Percentiles rank a stretch among this genome's conserved stretches.
Evolutionary conservation across 306 rosid genomes (phyloP).

Genomic region (Sphenostylis stenocarpa): DNA sequence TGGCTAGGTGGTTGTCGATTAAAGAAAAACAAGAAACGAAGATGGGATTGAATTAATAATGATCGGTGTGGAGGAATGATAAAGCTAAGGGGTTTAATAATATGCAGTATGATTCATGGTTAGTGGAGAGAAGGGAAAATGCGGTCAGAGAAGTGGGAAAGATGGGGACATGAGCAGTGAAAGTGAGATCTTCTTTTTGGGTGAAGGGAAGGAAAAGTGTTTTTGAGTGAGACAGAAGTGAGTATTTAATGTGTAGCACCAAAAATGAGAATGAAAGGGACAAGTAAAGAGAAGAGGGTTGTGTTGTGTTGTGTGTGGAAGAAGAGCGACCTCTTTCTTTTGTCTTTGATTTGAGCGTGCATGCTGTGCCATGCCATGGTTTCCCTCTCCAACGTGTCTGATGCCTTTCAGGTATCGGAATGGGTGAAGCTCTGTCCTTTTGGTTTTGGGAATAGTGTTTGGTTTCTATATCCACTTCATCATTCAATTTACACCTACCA

Average conservation of each 20-base stretch:
- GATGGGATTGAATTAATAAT: neutral
- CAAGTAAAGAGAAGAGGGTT: neutral
- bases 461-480: neutral
- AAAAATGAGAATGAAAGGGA: neutral
- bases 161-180: slow-evolving; percentile 43
- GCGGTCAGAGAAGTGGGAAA: slow-evolving; percentile 50
- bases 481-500: neutral
- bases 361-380: neutral
- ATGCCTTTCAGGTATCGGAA: slow-evolving; percentile 28
- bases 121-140: slow-evolving; percentile 30
- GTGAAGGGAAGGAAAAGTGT: slow-evolving; percentile 13
- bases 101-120: slow-evolving; percentile 19
- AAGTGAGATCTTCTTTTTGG: slow-evolving; percentile 40
- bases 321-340: neutral
- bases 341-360: neutral
- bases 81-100: slow-evolving; percentile 11
- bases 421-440: slow-evolving; percentile 30
- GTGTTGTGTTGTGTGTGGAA: no score
- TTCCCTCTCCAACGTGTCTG: neutral
- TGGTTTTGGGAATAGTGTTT: neutral
- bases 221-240: neutral
- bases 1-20: neutral
- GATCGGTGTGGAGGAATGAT: neutral
- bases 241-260: neutral
- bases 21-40: neutral